Percentiles rank a stretch among this genome's conserved stretches.
These are phyloP conservation scores for Aegilops tauschii DNA, from an alignment of 176 grass and related monocot species.

Conservation along the genomic window DNA sequence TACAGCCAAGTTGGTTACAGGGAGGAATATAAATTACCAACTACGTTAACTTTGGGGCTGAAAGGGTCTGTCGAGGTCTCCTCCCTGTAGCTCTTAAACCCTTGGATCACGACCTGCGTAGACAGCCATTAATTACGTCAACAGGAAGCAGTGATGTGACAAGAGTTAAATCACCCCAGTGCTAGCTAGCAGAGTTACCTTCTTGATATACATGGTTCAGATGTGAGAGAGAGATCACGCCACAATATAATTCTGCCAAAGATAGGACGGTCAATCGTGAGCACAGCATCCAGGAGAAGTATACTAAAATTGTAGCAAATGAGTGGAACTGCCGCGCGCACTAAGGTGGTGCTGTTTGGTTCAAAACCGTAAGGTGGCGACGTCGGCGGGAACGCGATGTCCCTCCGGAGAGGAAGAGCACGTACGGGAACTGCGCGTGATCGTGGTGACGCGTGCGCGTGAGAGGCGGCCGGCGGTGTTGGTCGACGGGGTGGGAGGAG, in stretches of 20 bases:
- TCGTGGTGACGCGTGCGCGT: no score
- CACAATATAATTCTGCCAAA: conserved; percentile 10
- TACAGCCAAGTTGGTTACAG: not conserved
- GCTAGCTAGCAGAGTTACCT: conserved; percentile 29
- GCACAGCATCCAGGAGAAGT: not conserved
- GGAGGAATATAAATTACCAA: conserved; percentile 45
- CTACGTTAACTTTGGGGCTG: conserved; percentile 94
- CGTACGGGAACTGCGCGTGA: no score
- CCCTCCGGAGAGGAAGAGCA: no score
- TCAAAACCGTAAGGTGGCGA: no score
- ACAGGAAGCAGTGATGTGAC: not conserved
- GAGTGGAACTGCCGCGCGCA: no score
- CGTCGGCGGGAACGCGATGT: no score
- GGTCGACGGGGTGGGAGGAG: no score
- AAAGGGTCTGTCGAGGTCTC: conserved; percentile 81
- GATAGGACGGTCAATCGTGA: not conserved
- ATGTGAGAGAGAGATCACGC: not conserved
- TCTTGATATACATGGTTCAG: conserved; percentile 78
- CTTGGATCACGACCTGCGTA: conserved; percentile 78
- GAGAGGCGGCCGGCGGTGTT: no score
- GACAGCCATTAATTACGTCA: not conserved
- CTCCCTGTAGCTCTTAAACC: conserved; percentile 95
- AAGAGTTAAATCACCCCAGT: no score
- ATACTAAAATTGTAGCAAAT: no score
- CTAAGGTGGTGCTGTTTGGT: no score